phyloP scores from a whole-genome alignment of 345 rosid genomes.

The Clausena lansium region DNA sequence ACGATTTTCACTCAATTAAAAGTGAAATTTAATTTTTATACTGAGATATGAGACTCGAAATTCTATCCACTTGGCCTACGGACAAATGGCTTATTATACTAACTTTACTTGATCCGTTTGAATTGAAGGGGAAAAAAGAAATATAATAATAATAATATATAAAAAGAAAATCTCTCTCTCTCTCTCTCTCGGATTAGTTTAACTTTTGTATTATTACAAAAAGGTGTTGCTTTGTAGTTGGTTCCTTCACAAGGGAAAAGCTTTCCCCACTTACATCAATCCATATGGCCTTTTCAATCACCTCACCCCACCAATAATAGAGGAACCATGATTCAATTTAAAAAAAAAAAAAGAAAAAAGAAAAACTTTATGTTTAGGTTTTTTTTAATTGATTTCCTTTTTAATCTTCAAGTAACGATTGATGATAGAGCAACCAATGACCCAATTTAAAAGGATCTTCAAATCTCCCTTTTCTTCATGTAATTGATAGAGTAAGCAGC shows the following conservation, averaged over 20 bases:
- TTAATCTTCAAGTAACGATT: not conserved
- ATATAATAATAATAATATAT: not conserved
- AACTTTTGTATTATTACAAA: slow-evolving; percentile 19
- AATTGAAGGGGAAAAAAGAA: not conserved
- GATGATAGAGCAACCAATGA: slow-evolving; percentile 19
- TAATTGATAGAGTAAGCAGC: slow-evolving; percentile 13
- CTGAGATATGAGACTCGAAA: too few species aligned
- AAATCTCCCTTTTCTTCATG: not conserved
- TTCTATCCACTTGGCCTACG: too few species aligned
- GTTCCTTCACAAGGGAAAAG: slow-evolving; percentile 41
- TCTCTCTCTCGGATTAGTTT: not conserved
- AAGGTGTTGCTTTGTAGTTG: slow-evolving; percentile 39
- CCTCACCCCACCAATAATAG: slow-evolving; percentile 36
- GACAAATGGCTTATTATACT: too few species aligned
- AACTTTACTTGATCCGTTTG: slow-evolving; percentile 9
- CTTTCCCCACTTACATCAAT: slow-evolving; percentile 20
- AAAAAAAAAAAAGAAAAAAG: not conserved
- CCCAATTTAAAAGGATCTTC: slow-evolving; percentile 22
- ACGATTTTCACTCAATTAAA: too few species aligned
- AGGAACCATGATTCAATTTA: slow-evolving; percentile 25
- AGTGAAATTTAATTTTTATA: too few species aligned
- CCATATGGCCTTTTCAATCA: slow-evolving; percentile 18
- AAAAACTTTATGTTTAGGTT: not conserved
- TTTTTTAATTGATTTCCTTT: not conserved
- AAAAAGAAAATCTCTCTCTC: not conserved